Evolutionary conservation across 176 grass and related monocot genomes (phyloP).

Genomic region (Musa acuminata): DNA sequence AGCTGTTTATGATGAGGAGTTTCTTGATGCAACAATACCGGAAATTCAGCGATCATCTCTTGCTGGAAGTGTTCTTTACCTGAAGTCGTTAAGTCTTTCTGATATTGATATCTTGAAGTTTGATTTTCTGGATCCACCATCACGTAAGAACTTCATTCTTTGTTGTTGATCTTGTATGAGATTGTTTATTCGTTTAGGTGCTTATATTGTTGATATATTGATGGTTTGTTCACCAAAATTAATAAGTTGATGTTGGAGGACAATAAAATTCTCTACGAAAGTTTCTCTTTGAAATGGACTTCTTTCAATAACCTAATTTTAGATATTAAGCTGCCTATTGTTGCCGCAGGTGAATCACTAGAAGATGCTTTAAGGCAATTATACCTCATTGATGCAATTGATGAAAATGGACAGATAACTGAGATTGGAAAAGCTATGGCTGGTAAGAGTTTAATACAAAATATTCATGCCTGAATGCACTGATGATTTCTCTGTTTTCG

Average conservation of each 20-base stretch:
- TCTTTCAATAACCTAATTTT: not conserved
- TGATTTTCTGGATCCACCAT: slow-evolving; percentile 96
- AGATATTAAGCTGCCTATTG: slow-evolving; percentile 1
- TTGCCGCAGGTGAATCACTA: slow-evolving; percentile 71
- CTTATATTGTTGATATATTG: not conserved
- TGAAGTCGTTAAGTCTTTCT: slow-evolving; percentile 81
- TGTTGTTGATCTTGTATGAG: slow-evolving; percentile 16
- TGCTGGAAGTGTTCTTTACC: slow-evolving; percentile 71
- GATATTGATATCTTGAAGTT: slow-evolving; percentile 92
- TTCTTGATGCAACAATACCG: slow-evolving; percentile 76
- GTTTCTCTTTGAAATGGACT: not conserved
- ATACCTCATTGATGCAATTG: slow-evolving; percentile 94
- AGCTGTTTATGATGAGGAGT: slow-evolving; percentile 64
- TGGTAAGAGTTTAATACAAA: slow-evolving; percentile 32
- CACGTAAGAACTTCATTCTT: slow-evolving; percentile 59
- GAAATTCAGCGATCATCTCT: slow-evolving; percentile 92
- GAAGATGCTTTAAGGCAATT: slow-evolving; percentile 97
- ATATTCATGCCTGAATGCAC: slow-evolving; percentile 7
- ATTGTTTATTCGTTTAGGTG: slow-evolving; percentile 11
- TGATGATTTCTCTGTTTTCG: not conserved
- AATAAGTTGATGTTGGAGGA: not conserved
- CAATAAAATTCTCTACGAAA: not conserved
- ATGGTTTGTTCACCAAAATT: not conserved
- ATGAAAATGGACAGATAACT: slow-evolving; percentile 85
- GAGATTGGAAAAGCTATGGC: slow-evolving; percentile 68